Percentiles rank a stretch among this genome's conserved stretches.
Evolutionary conservation across 2,329 filamentous ascomycete genomes (phyloP).

Genomic region (Cercospora sesami): DNA sequence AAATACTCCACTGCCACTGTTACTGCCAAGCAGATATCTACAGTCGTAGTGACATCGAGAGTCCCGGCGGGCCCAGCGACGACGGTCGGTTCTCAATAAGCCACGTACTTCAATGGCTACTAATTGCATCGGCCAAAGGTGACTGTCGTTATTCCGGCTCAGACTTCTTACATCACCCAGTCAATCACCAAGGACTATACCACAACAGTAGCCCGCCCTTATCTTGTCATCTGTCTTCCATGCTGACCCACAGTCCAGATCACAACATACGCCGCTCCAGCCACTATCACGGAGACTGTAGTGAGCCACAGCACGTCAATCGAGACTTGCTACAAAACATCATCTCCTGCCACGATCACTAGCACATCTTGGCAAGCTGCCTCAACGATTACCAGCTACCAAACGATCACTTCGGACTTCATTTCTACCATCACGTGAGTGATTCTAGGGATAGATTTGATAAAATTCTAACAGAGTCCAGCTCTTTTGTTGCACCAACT

Average conservation of each 20-base stretch:
- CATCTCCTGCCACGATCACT: background rate
- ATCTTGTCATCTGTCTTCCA: no score
- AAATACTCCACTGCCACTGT: background rate
- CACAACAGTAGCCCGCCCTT: background rate
- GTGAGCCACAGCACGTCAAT: background rate
- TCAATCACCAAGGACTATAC: background rate
- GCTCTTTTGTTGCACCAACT: background rate
- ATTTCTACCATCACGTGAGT: slow-evolving; percentile 6
- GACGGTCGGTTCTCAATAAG: background rate
- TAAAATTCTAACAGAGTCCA: background rate
- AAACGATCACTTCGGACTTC: slow-evolving; percentile 12
- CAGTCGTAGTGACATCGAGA: background rate
- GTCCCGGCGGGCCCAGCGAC: slow-evolving; percentile 6
- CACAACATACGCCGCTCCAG: background rate
- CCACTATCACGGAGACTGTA: background rate
- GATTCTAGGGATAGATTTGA: no score
- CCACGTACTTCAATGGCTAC: background rate
- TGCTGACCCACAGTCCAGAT: background rate
- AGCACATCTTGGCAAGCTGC: slow-evolving; percentile 6
- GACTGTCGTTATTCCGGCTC: slow-evolving; percentile 1
- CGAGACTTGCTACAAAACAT: background rate
- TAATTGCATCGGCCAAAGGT: background rate
- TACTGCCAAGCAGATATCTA: background rate
- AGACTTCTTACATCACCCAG: slow-evolving; percentile 9
- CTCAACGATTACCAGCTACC: slow-evolving; percentile 7